Evolutionary conservation across 768 basidiomycete species (phyloP).

Genomic region (Fibroporia radiculosa): DNA sequence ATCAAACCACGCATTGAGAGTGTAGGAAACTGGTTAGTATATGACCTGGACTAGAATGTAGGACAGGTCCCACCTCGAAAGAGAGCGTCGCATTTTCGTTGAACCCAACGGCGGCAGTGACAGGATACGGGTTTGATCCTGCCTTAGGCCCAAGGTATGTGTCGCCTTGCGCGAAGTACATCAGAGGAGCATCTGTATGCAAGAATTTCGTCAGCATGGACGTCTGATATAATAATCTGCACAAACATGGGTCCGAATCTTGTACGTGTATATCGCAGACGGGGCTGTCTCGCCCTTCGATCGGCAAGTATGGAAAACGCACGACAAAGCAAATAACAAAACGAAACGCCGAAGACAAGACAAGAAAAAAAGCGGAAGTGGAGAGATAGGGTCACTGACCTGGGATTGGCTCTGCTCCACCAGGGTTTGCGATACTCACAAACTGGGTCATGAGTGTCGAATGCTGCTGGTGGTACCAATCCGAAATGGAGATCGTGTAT

Average conservation of each 20-base stretch:
- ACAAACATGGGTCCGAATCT: too few relatives aligned
- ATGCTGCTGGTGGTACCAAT: conserved; percentile 91
- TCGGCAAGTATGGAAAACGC: not conserved
- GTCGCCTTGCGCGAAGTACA: conserved; percentile 77
- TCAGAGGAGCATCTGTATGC: conserved; percentile 58
- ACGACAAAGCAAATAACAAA: too few relatives aligned
- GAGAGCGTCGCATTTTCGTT: conserved; percentile 82
- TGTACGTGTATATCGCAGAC: too few relatives aligned
- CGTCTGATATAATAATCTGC: too few relatives aligned
- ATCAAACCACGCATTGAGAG: not conserved
- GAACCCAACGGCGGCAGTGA: conserved; percentile 62
- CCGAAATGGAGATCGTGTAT: conserved; percentile 76
- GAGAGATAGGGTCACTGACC: conserved; percentile 30
- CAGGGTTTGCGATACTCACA: conserved; percentile 66
- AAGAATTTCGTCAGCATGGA: not conserved
- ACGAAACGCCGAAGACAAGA: too few relatives aligned
- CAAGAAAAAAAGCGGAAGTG: too few relatives aligned
- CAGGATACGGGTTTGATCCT: conserved; percentile 37
- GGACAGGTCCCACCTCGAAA: conserved; percentile 41
- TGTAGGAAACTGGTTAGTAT: not conserved
- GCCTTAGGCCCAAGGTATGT: conserved; percentile 57
- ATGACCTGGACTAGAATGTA: too few relatives aligned
- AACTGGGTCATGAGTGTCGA: conserved; percentile 53
- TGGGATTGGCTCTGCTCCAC: conserved; percentile 86
- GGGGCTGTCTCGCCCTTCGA: too few relatives aligned